A percentile compares a stretch with the other conserved stretches of the same genome.
Conservation (phyloP, 1,139 yeast genomes). For the Suhomyces atakaporum region DNA sequence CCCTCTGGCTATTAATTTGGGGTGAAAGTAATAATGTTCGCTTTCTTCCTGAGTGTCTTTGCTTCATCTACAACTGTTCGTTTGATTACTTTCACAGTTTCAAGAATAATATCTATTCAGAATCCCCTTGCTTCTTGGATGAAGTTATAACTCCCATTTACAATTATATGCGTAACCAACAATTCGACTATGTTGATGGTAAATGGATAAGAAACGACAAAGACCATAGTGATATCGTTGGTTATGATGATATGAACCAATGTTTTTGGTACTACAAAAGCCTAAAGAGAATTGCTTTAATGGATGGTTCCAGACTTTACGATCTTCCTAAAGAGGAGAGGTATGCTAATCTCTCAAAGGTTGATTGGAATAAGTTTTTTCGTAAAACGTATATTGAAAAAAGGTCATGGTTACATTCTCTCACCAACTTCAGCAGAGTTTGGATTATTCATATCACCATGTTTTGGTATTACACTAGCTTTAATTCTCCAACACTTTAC, state of each 20-base stretch:
- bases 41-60: constrained; percentile 46
- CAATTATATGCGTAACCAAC: constrained; percentile 45
- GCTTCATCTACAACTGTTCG: constrained; percentile 39
- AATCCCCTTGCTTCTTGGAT: constrained; percentile 47
- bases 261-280: constrained; percentile 79
- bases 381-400: constrained; percentile 73
- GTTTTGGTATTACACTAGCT: constrained; percentile 54
- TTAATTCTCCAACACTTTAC: constrained; percentile 76
- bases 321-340: constrained; percentile 48
- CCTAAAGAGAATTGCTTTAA: constrained; percentile 47
- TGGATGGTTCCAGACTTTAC: constrained; percentile 42
- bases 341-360: constrained; percentile 41
- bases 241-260: constrained; percentile 87
- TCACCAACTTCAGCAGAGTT: constrained; percentile 55
- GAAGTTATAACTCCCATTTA: constrained; percentile 77
- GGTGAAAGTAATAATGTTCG: constrained; percentile 47
- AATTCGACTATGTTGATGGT: constrained; percentile 38
- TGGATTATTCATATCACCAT: constrained; percentile 80
- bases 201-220: constrained; percentile 50
- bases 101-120: neutral
- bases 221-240: constrained; percentile 73
- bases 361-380: constrained; percentile 57
- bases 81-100: constrained; percentile 23
- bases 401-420: constrained; percentile 49
- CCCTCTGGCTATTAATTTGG: constrained; percentile 42